Base-by-base conservation (phyloP, 2,329 filamentous ascomycete genomes). In the Chrysosporium queenslandicum region DNA sequence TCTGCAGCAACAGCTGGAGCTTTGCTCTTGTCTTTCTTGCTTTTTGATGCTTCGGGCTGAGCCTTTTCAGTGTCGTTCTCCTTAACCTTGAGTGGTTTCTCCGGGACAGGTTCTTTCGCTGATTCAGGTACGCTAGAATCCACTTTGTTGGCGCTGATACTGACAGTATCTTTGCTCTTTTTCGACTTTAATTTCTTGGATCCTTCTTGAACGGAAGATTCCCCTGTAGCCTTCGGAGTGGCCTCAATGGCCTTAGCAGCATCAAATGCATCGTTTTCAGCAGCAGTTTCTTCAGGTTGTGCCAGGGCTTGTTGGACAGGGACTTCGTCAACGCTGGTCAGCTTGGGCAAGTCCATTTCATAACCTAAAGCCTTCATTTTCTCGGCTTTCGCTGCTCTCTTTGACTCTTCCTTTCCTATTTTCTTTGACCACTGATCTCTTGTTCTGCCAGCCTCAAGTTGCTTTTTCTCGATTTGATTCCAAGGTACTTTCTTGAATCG, bases 401-500 rank as follows among this genome's bases (percentile, higher is more conserved):
- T 83, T 67, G 78, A 75, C 68, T 85, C 78, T 74, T 95, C 90
- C 61, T 78, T 81, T 50, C 77, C 72, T 51, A 92, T 80, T 66
- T 83, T 85, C 71, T 80, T 80, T 54, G 82, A 75, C 92, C 92
- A 98, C n/a, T 76, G 74, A 32, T 84, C 80, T 64, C 88, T 81
- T 18, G 84, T 80, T 59, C 80, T 78, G 39, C 86, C 85, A 65
- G 83, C 81, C 62, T 84, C 81, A 58, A 97, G 76, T 61, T 81
- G 78, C 61, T 81, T 77, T 46, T 87, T 87, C 55, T 85, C 86
- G 67, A 97, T 85, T 72, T 86, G 86, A 71, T 89, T 92, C 77
- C 87, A 85, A 18, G 92, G 91, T 11, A 91, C 82, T 57, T 78
- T 78, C 77, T 94, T 94, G 77, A 92, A 96, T 52, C 90, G 85